Base-by-base conservation (phyloP, 768 basidiomycete species). In the Filobasidium wieringae region DNA sequence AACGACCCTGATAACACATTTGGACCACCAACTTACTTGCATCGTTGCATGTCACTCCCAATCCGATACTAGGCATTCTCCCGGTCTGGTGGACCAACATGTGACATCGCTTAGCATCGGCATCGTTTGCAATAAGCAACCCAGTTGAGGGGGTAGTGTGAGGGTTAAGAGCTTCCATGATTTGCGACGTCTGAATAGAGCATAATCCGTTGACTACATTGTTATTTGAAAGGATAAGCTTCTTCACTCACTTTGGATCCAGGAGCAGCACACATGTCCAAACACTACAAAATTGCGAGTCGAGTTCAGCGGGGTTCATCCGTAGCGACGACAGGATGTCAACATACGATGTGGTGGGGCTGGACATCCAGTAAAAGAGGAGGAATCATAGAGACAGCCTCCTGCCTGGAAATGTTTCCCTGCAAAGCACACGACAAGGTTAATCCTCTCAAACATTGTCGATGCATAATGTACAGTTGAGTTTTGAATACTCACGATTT, bases 301-400 rank as follows among this genome's bases (percentile, higher is more conserved):
- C 9, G 36, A 56, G 32, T 27, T 61, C 49, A 63, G 55, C 51
- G 29, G 12, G n/a, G n/a, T n/a, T n/a, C n/a, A n/a, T n/a, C n/a
- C n/a, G n/a, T n/a, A n/a, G n/a, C n/a, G n/a, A n/a, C n/a, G n/a
- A n/a, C 7, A 12, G 11, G 7, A 4, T 5, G n/a, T 27, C 17
- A 43, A 67, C 71, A 40, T 9, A 75, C 79, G 51, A 68, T 83
- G 71, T 97, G 93, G 70, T 95, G 86, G 0, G 95, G 88, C 67
- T 88, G 79, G n/a, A 97, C 88, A 55, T 90, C 87, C 32, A 99
- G 81, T 64, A 97, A 84, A 1, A 99, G 80, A 0, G 95, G 93
- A 5, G 95, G 95, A n/a, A 99, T 78, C 95, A 99, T 99, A 71
- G 89, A 93, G 58, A 99, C 95, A 17, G 89, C 91, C 74, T 99